phyloP scores from a whole-genome alignment of 2,329 filamentous ascomycete genomes.

The Xylariaceae sp. region DNA sequence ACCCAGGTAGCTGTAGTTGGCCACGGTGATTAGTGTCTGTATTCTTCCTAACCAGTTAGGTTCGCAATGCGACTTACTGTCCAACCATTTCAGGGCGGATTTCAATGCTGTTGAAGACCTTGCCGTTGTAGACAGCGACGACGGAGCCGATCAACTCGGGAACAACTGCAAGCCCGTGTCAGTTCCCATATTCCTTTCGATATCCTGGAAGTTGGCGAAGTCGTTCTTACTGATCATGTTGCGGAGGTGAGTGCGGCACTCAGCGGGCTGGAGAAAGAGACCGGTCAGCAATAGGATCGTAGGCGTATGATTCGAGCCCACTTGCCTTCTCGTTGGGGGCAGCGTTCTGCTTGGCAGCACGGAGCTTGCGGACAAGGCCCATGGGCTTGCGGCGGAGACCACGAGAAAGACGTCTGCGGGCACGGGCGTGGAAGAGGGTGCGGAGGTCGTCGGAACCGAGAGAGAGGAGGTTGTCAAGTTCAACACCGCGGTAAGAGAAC shows the following conservation, averaged over 20 bases:
- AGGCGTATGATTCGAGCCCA: not conserved
- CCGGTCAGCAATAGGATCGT: conserved; percentile 2
- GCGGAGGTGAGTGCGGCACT: conserved; percentile 72
- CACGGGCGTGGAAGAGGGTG: conserved; percentile 98
- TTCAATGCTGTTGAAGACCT: conserved; percentile 99
- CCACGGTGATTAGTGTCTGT: conserved; percentile 4
- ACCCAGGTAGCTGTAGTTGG: conserved; percentile 51
- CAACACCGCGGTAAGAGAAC: conserved; percentile 99
- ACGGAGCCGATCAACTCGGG: conserved; percentile 99
- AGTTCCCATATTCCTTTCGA: not conserved
- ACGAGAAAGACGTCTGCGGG: conserved; percentile 98
- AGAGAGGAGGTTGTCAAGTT: conserved; percentile 99
- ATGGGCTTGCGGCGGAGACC: conserved; percentile 99
- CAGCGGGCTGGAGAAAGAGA: conserved; percentile 9
- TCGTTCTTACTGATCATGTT: conserved; percentile 73
- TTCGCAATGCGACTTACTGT: conserved; percentile 57
- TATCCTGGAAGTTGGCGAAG: not conserved
- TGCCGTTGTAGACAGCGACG: conserved; percentile 98
- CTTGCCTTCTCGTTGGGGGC: conserved; percentile 77
- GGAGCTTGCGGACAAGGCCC: conserved; percentile 99
- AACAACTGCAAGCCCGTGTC: conserved; percentile 50
- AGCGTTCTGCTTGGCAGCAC: conserved; percentile 98
- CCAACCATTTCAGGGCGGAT: conserved; percentile 99
- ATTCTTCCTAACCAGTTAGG: not conserved
- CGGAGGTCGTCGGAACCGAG: conserved; percentile 97